phyloP scores from a whole-genome alignment of 2,329 filamentous ascomycete genomes.

The Fusarium sp. region DNA sequence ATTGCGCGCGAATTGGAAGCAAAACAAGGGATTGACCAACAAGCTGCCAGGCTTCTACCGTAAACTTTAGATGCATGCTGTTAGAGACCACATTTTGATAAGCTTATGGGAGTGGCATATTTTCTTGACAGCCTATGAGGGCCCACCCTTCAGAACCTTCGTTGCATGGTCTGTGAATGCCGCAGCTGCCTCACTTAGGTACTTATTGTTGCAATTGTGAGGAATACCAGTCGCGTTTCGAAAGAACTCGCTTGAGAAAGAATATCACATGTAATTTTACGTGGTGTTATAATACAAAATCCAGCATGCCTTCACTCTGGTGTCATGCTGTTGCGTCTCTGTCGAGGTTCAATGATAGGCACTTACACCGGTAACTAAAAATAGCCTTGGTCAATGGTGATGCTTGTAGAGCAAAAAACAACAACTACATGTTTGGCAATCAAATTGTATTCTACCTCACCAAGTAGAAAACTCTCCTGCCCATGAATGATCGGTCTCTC shows the following conservation, averaged over 20 bases:
- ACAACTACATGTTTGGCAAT: not conserved
- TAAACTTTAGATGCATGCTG: not conserved
- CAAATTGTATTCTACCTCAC: accelerated
- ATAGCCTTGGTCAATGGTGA: not conserved
- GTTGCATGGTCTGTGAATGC: not conserved
- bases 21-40: not conserved
- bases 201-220: not conserved
- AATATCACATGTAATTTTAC: too few species aligned
- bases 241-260: not conserved
- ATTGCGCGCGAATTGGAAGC: too few species aligned
- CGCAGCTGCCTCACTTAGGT: not conserved
- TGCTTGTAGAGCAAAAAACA: not conserved
- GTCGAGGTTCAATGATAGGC: not conserved
- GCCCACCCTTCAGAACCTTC: not conserved
- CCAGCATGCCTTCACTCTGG: not conserved
- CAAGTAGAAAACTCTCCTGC: accelerated
- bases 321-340: not conserved
- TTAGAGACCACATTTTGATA: not conserved
- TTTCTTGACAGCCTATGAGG: not conserved
- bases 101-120: too few species aligned
- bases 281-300: not conserved
- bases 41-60: too few species aligned
- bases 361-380: not conserved
- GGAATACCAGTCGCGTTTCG: accelerated
- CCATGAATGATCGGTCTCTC: accelerated